Evolutionary conservation across 495 filamentous ascomycete genomes (phyloP).

Genomic region (Xylaria sp.): DNA sequence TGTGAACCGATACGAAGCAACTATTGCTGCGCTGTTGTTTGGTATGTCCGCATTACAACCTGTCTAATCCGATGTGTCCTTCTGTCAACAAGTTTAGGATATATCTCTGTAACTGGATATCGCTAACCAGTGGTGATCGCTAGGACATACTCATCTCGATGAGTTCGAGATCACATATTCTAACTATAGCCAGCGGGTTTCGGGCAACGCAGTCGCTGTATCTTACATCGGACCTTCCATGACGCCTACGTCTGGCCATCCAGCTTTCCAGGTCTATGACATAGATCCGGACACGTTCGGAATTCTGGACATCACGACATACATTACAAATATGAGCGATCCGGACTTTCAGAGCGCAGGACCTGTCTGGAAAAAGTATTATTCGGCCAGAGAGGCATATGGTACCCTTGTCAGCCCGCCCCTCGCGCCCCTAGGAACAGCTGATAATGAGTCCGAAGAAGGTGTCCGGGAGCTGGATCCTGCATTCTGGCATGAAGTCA

Average conservation of each 20-base stretch:
- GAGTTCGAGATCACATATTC: constrained; percentile 63
- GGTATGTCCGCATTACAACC: constrained; percentile 31
- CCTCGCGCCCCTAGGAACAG: constrained; percentile 4
- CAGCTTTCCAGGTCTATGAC: constrained; percentile 63
- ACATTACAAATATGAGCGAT: constrained; percentile 58
- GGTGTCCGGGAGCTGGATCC: constrained; percentile 54
- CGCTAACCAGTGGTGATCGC: not conserved
- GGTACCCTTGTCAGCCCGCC: constrained; percentile 53
- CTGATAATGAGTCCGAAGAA: constrained; percentile 7
- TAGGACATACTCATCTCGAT: constrained; percentile 62
- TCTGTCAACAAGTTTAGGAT: not conserved
- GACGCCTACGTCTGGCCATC: constrained; percentile 59
- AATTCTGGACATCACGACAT: constrained; percentile 60
- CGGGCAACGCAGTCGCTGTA: constrained; percentile 51
- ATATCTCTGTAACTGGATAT: not conserved
- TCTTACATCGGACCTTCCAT: constrained; percentile 61
- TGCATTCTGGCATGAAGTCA: constrained; percentile 67
- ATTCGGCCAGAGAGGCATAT: constrained; percentile 61
- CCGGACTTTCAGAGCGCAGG: constrained; percentile 46
- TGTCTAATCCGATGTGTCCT: not conserved
- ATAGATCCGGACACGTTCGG: constrained; percentile 62
- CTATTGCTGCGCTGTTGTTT: constrained; percentile 64
- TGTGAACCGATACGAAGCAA: constrained; percentile 57
- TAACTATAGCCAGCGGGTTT: constrained; percentile 43
- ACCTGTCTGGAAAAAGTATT: constrained; percentile 60